Evolutionary conservation across 495 filamentous ascomycete species (phyloP).

Genomic region (Pseudoneurospora amorphoporcata): DNA sequence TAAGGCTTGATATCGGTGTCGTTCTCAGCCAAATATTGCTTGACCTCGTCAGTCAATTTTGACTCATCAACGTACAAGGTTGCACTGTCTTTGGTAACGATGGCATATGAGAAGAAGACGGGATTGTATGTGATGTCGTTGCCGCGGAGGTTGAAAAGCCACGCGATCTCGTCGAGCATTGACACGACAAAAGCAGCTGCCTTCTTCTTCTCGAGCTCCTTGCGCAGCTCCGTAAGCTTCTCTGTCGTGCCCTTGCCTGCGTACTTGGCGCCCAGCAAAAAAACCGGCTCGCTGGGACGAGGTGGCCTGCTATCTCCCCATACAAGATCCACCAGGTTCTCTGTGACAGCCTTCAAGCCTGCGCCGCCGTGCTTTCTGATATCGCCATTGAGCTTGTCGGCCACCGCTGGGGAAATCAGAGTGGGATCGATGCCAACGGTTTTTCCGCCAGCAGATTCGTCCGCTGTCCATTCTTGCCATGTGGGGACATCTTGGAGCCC

Average conservation of each 20-base stretch:
- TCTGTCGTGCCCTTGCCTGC: slow-evolving; percentile 73
- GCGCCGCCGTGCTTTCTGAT: slow-evolving; percentile 81
- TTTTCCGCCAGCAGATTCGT: slow-evolving; percentile 76
- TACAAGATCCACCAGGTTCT: slow-evolving; percentile 79
- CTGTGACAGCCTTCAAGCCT: slow-evolving; percentile 57
- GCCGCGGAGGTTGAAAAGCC: slow-evolving; percentile 94
- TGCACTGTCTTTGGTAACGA: slow-evolving; percentile 70
- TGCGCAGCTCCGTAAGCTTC: slow-evolving; percentile 79
- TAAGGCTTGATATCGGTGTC: slow-evolving; percentile 73
- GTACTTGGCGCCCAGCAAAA: slow-evolving; percentile 58
- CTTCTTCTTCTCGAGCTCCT: slow-evolving; percentile 89
- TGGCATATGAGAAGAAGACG: slow-evolving; percentile 95
- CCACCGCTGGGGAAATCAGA: slow-evolving; percentile 73
- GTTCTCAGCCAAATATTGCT: slow-evolving; percentile 59
- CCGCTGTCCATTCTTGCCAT: slow-evolving; percentile 94
- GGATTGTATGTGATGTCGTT: slow-evolving; percentile 98
- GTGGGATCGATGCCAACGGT: slow-evolving; percentile 86
- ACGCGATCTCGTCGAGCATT: slow-evolving; percentile 95
- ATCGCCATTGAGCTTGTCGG: slow-evolving; percentile 75
- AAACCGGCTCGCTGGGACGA: slow-evolving; percentile 65
- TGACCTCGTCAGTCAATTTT: slow-evolving; percentile 62
- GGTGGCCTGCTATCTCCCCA: slow-evolving; percentile 70
- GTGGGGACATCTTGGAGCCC: slow-evolving; percentile 89
- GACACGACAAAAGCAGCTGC: slow-evolving; percentile 80
- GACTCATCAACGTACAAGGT: slow-evolving; percentile 76